These are phyloP conservation scores for Linum lewisii DNA, from an alignment of 345 rosid genomes.

Conservation along the genomic window DNA sequence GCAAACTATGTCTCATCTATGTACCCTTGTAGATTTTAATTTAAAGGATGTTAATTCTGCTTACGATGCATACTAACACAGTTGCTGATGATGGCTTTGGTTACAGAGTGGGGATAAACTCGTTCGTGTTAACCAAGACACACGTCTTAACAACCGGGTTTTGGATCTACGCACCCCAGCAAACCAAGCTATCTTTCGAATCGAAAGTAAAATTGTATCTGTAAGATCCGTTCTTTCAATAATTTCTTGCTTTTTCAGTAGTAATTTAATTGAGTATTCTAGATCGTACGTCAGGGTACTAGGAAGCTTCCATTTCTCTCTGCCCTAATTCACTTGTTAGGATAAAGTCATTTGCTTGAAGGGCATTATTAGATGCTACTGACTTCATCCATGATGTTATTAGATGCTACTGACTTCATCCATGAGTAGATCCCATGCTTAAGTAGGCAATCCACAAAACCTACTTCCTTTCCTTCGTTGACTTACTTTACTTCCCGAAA, in stretches of 20 bases:
- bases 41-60: background rate
- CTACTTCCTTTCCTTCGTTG: no score
- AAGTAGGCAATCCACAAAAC: no score
- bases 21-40: background rate
- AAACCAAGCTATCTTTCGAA: conserved; percentile 67
- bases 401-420: no score
- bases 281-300: no score
- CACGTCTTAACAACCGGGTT: conserved; percentile 62
- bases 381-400: no score
- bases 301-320: no score
- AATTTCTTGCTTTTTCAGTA: background rate
- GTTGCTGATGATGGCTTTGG: background rate
- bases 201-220: conserved; percentile 42
- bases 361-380: no score
- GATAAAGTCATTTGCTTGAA: no score
- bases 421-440: no score
- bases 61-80: background rate
- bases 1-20: background rate
- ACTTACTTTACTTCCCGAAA: no score
- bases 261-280: no score
- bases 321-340: no score
- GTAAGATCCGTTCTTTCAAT: conserved; percentile 23
- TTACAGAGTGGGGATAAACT: conserved; percentile 43
- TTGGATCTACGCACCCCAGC: conserved; percentile 76
- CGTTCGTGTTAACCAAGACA: conserved; percentile 84